A percentile compares a stretch with the other conserved stretches of the same genome.
Conservation (phyloP, 345 rosid genomes). For the Populus tremula region DNA sequence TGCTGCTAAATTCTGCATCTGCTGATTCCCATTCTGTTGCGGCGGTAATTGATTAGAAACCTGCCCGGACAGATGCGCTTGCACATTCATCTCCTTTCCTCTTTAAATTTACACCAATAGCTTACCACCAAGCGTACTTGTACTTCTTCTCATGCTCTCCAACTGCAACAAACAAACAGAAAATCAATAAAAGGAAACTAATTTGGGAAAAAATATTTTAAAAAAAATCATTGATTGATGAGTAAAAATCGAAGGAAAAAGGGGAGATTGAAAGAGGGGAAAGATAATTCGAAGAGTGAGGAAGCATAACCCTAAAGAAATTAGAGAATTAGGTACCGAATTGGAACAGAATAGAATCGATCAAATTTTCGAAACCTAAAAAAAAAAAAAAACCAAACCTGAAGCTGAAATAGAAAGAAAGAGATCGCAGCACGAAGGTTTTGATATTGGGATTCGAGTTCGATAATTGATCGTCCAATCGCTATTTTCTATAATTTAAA, state of each 20-base stretch:
- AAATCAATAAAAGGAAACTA: background rate
- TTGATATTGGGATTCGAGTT: background rate
- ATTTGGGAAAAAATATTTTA: too few relatives aligned
- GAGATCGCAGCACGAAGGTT: background rate
- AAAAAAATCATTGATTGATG: background rate
- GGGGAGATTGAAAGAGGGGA: background rate
- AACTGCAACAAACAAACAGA: constrained; percentile 5
- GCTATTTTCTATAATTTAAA: background rate
- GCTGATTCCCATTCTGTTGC: constrained; percentile 65
- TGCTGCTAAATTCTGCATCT: constrained; percentile 48
- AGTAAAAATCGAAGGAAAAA: too few relatives aligned
- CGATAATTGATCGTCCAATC: constrained; percentile 18
- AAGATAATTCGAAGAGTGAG: background rate
- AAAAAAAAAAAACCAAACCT: background rate
- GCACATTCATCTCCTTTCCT: constrained; percentile 52
- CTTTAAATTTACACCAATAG: background rate
- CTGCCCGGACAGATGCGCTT: constrained; percentile 64
- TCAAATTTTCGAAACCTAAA: too few relatives aligned
- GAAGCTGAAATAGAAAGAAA: constrained; percentile 12
- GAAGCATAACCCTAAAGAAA: background rate
- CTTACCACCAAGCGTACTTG: constrained; percentile 6
- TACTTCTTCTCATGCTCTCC: constrained; percentile 1
- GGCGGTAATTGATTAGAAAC: constrained; percentile 56
- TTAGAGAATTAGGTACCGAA: background rate
- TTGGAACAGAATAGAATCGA: background rate